Evolutionary conservation across 176 grass and related monocot genomes (phyloP).

Genomic region (Juncus inflexus): DNA sequence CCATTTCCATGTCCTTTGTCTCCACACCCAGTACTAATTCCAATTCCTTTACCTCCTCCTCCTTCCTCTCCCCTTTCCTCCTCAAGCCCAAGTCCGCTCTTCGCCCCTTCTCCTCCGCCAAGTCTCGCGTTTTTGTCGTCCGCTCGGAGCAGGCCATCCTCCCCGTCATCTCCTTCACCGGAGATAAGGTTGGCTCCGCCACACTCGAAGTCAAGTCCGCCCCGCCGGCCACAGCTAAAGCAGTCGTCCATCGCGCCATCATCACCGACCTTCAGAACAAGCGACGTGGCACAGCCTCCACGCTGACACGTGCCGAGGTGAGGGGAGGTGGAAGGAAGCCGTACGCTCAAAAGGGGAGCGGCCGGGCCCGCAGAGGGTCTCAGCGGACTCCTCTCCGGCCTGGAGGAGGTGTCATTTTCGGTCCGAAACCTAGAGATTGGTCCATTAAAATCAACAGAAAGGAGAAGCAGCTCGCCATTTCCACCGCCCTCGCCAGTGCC

Average conservation of each 20-base stretch:
- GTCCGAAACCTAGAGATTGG: conserved; percentile 96
- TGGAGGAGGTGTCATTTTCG: conserved; percentile 84
- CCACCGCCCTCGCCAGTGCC: conserved; percentile 78
- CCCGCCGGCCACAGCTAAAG: conserved; percentile 60
- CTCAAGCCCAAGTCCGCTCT: conserved; percentile 14
- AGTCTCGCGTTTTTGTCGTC: conserved; percentile 29
- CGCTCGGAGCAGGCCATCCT: conserved; percentile 58
- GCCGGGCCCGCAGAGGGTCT: conserved; percentile 69
- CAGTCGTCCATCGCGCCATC: conserved; percentile 83
- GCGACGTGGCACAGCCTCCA: conserved; percentile 87
- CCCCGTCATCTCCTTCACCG: conserved; percentile 77
- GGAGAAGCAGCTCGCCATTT: conserved; percentile 95
- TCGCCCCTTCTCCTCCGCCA: conserved; percentile 12
- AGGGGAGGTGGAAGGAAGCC: conserved; percentile 74
- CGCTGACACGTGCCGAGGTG: conserved; percentile 90
- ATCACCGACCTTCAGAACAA: conserved; percentile 91
- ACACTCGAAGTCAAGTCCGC: conserved; percentile 64
- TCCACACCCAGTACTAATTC: not conserved
- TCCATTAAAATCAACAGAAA: conserved; percentile 99
- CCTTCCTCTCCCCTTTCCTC: conserved; percentile 27
- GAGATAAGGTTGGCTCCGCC: conserved; percentile 65
- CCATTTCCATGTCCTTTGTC: not conserved
- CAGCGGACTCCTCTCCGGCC: conserved; percentile 87
- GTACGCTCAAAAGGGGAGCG: conserved; percentile 88
- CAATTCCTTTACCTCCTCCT: conserved; percentile 28